Evolutionary conservation across 306 rosid species (phyloP).

Genomic region (Ormosia emarginata): DNA sequence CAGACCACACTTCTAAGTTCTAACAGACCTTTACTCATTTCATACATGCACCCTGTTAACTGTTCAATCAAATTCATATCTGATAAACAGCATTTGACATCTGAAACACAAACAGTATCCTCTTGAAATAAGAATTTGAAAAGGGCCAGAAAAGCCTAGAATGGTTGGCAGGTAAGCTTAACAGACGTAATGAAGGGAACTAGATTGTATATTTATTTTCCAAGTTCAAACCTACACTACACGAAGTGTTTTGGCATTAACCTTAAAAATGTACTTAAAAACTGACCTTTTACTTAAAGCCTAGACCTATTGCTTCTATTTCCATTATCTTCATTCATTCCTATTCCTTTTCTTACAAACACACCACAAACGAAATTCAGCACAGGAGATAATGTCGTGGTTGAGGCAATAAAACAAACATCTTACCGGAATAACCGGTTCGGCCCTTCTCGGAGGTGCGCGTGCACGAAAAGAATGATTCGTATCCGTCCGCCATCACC

Average conservation of each 20-base stretch:
- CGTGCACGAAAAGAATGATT: constrained; percentile 84
- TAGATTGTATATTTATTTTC: background rate
- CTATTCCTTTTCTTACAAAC: too few species aligned
- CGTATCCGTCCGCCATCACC: constrained; percentile 78
- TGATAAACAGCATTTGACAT: background rate
- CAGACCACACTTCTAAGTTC: background rate
- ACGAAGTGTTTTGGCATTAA: too few species aligned
- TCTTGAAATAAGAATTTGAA: background rate
- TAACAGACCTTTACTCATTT: background rate
- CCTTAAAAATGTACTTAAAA: too few species aligned
- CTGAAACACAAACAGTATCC: background rate
- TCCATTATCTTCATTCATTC: background rate
- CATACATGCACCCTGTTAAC: background rate
- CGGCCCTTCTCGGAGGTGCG: constrained; percentile 71
- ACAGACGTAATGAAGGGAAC: background rate
- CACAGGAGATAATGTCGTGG: background rate
- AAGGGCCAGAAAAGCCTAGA: background rate
- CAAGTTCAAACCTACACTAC: background rate
- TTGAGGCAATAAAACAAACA: constrained; percentile 29
- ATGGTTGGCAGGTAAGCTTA: background rate
- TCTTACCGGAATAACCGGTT: constrained; percentile 76
- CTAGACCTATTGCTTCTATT: background rate
- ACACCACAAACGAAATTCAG: background rate
- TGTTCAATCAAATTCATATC: background rate
- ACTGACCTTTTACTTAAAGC: background rate